Conservation (phyloP, 2,329 filamentous ascomycete genomes). For the Aspergillus unguis region DNA sequence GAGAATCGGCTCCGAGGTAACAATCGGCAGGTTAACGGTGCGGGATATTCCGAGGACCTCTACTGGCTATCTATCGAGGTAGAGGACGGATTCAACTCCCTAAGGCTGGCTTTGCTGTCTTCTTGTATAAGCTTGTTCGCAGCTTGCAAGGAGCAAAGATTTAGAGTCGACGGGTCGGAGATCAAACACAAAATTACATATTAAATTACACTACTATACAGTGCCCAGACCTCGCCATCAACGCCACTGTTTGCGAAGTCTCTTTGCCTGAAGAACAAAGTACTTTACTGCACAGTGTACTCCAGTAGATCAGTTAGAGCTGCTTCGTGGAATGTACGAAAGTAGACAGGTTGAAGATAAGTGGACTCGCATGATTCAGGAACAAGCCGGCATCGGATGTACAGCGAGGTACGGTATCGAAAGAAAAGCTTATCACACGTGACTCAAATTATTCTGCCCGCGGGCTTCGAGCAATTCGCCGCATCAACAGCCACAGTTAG, state of each 20-base stretch:
- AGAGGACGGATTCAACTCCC: neutral
- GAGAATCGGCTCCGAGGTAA: conserved; percentile 11
- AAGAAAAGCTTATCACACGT: conserved; percentile 3
- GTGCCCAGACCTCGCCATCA: neutral
- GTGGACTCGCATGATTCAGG: neutral
- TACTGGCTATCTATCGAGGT: conserved; percentile 6
- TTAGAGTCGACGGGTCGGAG: neutral
- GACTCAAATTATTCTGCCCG: conserved; percentile 16
- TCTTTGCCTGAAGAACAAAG: neutral
- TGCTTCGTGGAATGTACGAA: no score
- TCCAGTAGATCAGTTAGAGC: neutral
- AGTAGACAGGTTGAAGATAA: no score
- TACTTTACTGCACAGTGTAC: neutral
- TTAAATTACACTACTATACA: conserved; percentile 1
- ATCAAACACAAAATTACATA: conserved; percentile 1
- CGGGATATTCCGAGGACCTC: conserved; percentile 1
- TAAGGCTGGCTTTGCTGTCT: neutral
- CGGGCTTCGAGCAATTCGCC: conserved; percentile 18
- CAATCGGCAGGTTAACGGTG: neutral
- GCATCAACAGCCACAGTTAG: neutral
- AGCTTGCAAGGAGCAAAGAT: neutral
- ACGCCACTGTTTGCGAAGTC: neutral
- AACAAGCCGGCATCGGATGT: neutral
- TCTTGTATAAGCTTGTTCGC: no score
- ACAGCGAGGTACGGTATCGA: neutral